Percentiles rank a stretch among this genome's conserved stretches.
These are phyloP conservation scores for Plasmodium sp. DNA, from an alignment of 169 alveolate genomes.

Conservation along the genomic window DNA sequence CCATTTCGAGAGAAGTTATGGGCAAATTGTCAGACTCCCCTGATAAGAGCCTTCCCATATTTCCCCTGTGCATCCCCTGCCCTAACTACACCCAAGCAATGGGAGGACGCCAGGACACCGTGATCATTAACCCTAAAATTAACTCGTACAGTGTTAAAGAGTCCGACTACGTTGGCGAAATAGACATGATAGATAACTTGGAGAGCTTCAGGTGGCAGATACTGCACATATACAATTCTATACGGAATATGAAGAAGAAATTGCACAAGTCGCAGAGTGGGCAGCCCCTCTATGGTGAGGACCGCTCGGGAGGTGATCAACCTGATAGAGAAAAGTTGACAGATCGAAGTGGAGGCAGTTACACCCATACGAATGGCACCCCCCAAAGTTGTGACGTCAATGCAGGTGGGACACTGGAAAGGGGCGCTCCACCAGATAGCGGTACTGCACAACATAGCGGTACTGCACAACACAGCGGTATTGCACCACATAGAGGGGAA, in stretches of 20 bases:
- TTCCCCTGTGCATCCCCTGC: conserved; percentile 85
- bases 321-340: neutral
- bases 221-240: conserved; percentile 53
- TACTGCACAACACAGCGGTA: neutral
- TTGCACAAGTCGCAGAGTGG: conserved; percentile 17
- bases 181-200: conserved; percentile 64
- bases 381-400: neutral
- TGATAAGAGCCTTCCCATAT: conserved; percentile 69
- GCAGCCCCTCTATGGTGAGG: neutral
- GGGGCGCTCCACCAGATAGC: neutral
- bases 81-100: conserved; percentile 89
- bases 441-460: neutral
- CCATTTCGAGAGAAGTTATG: conserved; percentile 92
- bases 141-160: conserved; percentile 46
- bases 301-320: neutral
- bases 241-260: conserved; percentile 15
- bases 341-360: neutral
- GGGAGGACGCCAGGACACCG: conserved; percentile 92
- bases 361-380: neutral
- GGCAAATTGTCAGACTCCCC: conserved; percentile 78
- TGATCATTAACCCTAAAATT: conserved; percentile 78
- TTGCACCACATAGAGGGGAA: neutral
- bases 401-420: neutral
- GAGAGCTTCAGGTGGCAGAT: conserved; percentile 69
- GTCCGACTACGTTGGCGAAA: conserved; percentile 66